Evolutionary conservation across 192 early-diverging fungal species (phyloP), one percentile per base, ranked within the genome.

Genomic region (Coemansia sp.): DNA sequence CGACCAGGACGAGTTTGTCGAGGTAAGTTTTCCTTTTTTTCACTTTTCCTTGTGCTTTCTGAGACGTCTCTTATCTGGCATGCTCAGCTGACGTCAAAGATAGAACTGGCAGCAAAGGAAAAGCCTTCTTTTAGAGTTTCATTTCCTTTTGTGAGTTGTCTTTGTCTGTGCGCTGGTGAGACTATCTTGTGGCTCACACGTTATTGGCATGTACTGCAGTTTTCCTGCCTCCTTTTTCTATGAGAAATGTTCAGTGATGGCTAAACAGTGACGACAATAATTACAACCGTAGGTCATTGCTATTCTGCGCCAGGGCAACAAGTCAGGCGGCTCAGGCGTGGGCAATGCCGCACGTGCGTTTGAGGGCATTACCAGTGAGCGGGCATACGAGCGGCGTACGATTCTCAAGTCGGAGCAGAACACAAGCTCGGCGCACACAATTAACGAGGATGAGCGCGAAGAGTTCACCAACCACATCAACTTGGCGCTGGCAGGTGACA

Each of bases 381-480:
- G 73, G 32, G 79, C 73, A 14, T 81, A 81, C 67, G 67, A 87
- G 60, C 86, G 91, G 79, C 88, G 92, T 61, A 94, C 93, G 56
- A 94, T 97, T 72, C 89, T 89, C 24, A 86, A 96, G 60, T 89
- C 91, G 61, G 93, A 94, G 53, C 82, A 89, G 49, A 87, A 88
- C 65, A 82, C 87, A 54, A 96, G 92, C 76, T 93, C 93, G 19
- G 94, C 93, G 4, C 97, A 99, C 75, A 95, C 95, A 2, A 95
- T 99, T 76, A 98, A 99, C 73, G 95, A 96, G 67, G 97, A 99
- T 72, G 97, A 99, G 83, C 91, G 94, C 70, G 94, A 94, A 66
- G 92, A 92, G 79, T 99, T 99, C 69, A 90, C 90, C 21, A 84
- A 88, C 68, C 97, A 99, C 75, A 96, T 98, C 58, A 99, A 99